These are phyloP conservation scores for Tuber calosporum DNA, from an alignment of 495 filamentous ascomycete species.

Conservation along the genomic window DNA sequence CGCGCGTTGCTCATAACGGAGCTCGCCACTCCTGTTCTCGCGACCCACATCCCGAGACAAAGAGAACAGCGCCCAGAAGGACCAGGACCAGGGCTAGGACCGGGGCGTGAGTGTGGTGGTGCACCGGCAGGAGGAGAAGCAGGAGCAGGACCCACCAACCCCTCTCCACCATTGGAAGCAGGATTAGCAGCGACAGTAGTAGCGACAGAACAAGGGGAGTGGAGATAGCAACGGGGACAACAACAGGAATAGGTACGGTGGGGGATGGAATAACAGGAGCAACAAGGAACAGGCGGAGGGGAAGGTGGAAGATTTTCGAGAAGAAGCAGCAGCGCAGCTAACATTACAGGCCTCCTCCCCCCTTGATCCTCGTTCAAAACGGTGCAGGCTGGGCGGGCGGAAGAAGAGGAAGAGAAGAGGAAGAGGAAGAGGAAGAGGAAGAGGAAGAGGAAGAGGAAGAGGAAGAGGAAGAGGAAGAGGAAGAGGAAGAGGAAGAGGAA, in stretches of 20 bases:
- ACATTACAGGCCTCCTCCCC: background rate
- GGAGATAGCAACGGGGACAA: background rate
- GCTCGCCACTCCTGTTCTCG: slow-evolving; percentile 18
- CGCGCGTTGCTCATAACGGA: slow-evolving; percentile 9
- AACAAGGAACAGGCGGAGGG: background rate
- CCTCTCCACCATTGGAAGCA: slow-evolving; percentile 24
- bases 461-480: no score
- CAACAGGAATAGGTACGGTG: background rate
- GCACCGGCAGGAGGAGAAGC: slow-evolving; percentile 7
- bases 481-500: no score
- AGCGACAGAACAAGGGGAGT: background rate
- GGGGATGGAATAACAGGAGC: background rate
- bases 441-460: no score
- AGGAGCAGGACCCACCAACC: slow-evolving; percentile 34
- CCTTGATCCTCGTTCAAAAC: background rate
- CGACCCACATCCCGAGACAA: slow-evolving; percentile 25
- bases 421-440: no score
- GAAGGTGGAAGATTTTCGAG: background rate
- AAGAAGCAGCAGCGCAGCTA: background rate
- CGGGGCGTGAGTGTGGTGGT: slow-evolving; percentile 13
- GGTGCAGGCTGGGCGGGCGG: background rate
- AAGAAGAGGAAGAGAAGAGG: no score
- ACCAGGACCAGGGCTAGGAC: slow-evolving; percentile 26
- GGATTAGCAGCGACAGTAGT: background rate
- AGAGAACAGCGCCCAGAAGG: slow-evolving; percentile 9